Percentiles rank a stretch among this genome's conserved stretches.
Conservation (phyloP, 164 flowering plant genomes). For the Nymphaea colorata region DNA sequence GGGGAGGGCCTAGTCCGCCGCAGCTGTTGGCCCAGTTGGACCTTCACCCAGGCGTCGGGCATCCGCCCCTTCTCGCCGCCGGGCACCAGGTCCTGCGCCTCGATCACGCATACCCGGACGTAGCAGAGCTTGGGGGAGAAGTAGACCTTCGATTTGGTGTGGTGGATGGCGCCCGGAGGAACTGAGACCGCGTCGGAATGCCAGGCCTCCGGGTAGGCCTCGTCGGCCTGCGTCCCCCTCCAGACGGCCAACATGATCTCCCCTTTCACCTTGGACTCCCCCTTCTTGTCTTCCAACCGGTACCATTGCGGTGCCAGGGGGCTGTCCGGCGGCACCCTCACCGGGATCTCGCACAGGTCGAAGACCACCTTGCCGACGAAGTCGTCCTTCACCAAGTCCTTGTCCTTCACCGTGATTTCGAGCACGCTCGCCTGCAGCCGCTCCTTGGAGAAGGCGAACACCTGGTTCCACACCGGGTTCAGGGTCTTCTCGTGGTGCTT, state of each 20-base stretch:
- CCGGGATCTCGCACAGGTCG: constrained; percentile 55
- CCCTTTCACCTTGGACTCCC: constrained; percentile 35
- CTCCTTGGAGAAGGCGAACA: constrained; percentile 66
- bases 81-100: constrained; percentile 73
- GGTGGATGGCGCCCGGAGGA: constrained; percentile 27
- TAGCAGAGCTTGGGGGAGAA: constrained; percentile 78
- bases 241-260: constrained; percentile 88
- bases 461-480: constrained; percentile 58
- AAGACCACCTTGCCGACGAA: constrained; percentile 48
- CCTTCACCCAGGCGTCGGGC: constrained; percentile 30
- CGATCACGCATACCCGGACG: constrained; percentile 52
- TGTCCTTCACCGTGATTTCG: constrained; percentile 61
- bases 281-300: constrained; percentile 46
- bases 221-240: constrained; percentile 97
- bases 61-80: constrained; percentile 22
- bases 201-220: constrained; percentile 71
- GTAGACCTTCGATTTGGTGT: constrained; percentile 67
- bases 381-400: constrained; percentile 65
- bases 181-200: constrained; percentile 65
- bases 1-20: constrained; percentile 22
- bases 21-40: constrained; percentile 44
- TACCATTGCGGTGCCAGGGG: constrained; percentile 94
- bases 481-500: constrained; percentile 64
- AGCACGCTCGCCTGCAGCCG: constrained; percentile 41
- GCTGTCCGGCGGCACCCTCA: constrained; percentile 81